Evolutionary conservation across 495 filamentous ascomycete genomes (phyloP), one percentile per base, ranked within the genome.

Genomic region (Hapsidospora chrysogenum): DNA sequence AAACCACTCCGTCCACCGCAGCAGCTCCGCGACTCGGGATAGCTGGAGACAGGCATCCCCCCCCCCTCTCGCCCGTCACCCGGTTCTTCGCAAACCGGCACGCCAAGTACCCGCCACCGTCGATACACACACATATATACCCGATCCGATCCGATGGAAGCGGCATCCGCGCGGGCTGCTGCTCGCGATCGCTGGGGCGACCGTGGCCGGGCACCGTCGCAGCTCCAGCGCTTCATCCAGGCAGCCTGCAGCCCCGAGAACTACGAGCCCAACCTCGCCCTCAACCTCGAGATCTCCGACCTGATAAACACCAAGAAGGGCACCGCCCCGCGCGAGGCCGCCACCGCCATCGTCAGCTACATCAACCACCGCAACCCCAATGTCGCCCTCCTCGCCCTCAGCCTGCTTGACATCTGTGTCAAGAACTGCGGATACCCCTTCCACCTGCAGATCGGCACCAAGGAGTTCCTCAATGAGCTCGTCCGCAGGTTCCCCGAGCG

Each of bases 341-440:
- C 92, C 18, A 70, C 94, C 37, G 75, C 87, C 39, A 94, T 96
- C 46, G 89, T 95, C 44, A 79, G 80, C 53, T 80, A 86, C 43
- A 76, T 95, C 67, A 96, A 96, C 59, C 78, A 87, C 52, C 81
- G 89, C 53, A 96, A 95, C 52, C 79, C 82, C 33, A 97, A 95
- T 61, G 81, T 97, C 39, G 75, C 85, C 33, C 61, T 96, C 46
- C 68, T 96, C 28, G 92, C 89, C 36, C 68, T 97, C 51, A 61
- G 78, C 70, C 75, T 97, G 35, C 78, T 97, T 49, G 89, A 97
- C 51, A 96, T 96, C 32, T 96, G 86, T 55, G 89, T 95, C 53
- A 97, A 97, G 61, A 97, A 97, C 57, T 97, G 89, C 73, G 89
- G 89, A 46, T 97, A 97, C 58, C 85, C 92, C 13, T 97, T 97